Base-by-base conservation (phyloP, 176 grass and related monocot species). In the Hordeum vulgare region DNA sequence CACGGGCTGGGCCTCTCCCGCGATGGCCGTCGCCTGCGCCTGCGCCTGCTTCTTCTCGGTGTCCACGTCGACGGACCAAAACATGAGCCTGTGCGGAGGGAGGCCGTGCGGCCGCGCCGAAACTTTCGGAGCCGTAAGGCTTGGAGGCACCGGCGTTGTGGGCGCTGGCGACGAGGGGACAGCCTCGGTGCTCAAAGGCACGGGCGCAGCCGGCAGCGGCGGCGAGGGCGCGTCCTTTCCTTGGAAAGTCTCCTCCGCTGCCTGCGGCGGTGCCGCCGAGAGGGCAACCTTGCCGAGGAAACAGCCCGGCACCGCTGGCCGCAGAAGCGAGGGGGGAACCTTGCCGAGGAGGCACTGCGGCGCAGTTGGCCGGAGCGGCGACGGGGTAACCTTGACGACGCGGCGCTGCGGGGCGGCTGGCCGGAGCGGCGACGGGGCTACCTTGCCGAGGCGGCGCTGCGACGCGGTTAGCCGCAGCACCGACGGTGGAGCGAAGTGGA, bases 71-170 rank as follows among this genome's bases (percentile, higher is more conserved):
- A 5, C 10, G 45, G 59, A 29, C 11, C 8, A 20, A n/a, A 68
- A 8, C 47, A 79, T 60, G 72, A 67, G 65, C 66, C 61, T 88
- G 88, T 51, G 85, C 39, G 76, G 68, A 54, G 84, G 39, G 4
- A 20, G 9, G 31, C 45, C 66, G 57, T 66, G 78, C 25, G n/a
- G 44, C 37, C 53, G 37, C 61, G 82, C 20, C 66, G 35, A 10
- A 59, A 59, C 21, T n/a, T 49, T 0, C 17, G 24, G 18, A 39
- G 35, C 18, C 63, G 44, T 28, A 66, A 20, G 13, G 4, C 8
- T 0, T 15, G 31, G 15, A 9, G 41, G 70, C 41, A 42, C 23
- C 3, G 11, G 2, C 2, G 14, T 7, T 25, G 44, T 35, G 5
- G 58, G 9, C 26, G 57, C 35, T 8, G 59, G 37, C 33, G 45